Evolutionary conservation across 192 early-diverging fungal species (phyloP), one percentile per base, ranked within the genome.

Genomic region (Entomortierella chlamydospora): DNA sequence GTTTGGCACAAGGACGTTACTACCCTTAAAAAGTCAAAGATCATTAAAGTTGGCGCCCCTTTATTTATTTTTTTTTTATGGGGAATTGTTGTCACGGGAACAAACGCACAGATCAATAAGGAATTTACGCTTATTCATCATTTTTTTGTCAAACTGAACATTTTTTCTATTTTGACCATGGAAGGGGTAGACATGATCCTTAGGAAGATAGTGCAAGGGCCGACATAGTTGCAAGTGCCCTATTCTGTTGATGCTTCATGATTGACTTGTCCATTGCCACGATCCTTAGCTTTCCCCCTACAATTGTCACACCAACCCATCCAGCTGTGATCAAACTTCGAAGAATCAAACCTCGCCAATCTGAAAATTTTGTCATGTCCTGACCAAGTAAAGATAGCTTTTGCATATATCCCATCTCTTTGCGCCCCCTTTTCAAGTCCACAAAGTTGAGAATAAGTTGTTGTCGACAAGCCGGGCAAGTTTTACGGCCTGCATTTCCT

Each of bases 301-400:
- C 62, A 43, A 79, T 79, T 15, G 76, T 79, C 42, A 79, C 56
- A 3, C 76, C 76, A 7, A 79, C 76, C 76, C 76, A 79, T 28
- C 68, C 76, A 0, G 68, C 67, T 10, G 76, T 79, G 34, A 79
- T 79, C 63, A 79, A 23, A 49, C 68, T 70, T 33, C 76, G 30
- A 41, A 79, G 37, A 13, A 66, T 41, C 25, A 79, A 28, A 2
- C 76, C 76, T 25, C 76, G 54, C 76, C 76, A 79, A 39, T 79
- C 76, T 20, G 76, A 79, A 49, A 79, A 79, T 42, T 66, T 70
- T 12, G 76, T 66, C 76, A 79, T 79, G 52, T 79, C 76, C 31
- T 43, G 54, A 3, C 68, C 76, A 34, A 79, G 52, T 1, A 37
- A 68, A 4, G 18, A 9, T 39, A 79, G 31, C 43, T 79, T 79